Evolutionary conservation across 306 rosid species (phyloP).

Genomic region (Lathyrus oleraceus): DNA sequence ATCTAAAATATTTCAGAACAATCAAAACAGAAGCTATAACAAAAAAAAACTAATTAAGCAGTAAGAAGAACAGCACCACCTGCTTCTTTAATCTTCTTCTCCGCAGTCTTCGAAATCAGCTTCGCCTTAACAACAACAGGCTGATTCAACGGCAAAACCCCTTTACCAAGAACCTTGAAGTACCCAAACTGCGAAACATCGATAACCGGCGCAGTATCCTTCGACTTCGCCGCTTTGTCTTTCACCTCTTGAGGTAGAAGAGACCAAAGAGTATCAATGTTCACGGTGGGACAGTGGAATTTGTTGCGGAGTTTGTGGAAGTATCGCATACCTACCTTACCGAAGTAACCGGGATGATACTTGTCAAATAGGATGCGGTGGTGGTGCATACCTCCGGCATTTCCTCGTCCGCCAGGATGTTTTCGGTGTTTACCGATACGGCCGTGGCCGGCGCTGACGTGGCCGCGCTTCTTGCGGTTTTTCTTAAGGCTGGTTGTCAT

Average conservation of each 20-base stretch:
- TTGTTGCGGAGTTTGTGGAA: conserved; percentile 29
- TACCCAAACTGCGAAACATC: conserved; percentile 72
- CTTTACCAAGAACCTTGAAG: conserved; percentile 80
- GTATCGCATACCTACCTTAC: conserved; percentile 35
- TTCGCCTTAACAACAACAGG: conserved; percentile 75
- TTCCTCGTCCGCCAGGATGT: conserved; percentile 45
- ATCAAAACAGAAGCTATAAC: neutral
- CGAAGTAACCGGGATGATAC: conserved; percentile 48
- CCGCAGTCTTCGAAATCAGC: conserved; percentile 67
- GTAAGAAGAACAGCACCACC: conserved; percentile 77
- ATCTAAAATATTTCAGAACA: neutral
- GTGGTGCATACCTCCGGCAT: conserved; percentile 49
- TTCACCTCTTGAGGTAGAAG: conserved; percentile 62
- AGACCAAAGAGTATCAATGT: conserved; percentile 83
- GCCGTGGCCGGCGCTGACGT: conserved; percentile 78
- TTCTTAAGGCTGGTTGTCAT: conserved; percentile 86
- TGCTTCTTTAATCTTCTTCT: conserved; percentile 84
- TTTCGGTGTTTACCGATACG: conserved; percentile 46
- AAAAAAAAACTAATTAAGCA: conserved; percentile 39
- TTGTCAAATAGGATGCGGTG: conserved; percentile 49
- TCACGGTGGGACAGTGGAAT: conserved; percentile 40
- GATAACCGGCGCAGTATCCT: conserved; percentile 50
- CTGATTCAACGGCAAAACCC: conserved; percentile 55
- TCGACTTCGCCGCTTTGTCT: conserved; percentile 65
- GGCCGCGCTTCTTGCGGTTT: conserved; percentile 89